These are phyloP conservation scores for Hordeum vulgare DNA, from an alignment of 176 grass and related monocot genomes.

Conservation along the genomic window MorexV3_pseudomolecules_assembly NC_058520.1:25026974-25027473, in stretches of 20 bases:
- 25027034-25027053: slow-evolving; percentile 97
- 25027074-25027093: slow-evolving; percentile 82
- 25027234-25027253: neutral
- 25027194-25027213: neutral
- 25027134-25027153: slow-evolving; percentile 95
- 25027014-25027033: slow-evolving; percentile 94
- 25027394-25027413: slow-evolving; percentile 94
- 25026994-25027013: slow-evolving; percentile 76
- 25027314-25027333: neutral
- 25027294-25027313: neutral
- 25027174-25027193: neutral
- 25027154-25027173: slow-evolving; percentile 93
- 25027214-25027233: neutral
- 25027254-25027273: neutral
- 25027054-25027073: slow-evolving; percentile 86
- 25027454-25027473: slow-evolving; percentile 98
- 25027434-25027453: slow-evolving; percentile 97
- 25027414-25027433: slow-evolving; percentile 91
- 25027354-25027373: slow-evolving; percentile 99
- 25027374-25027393: slow-evolving; percentile 96
- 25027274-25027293: neutral
- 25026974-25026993: neutral
- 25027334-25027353: neutral
- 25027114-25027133: slow-evolving; percentile 96
- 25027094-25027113: slow-evolving; percentile 86